These are phyloP conservation scores for Tolypocladium endophyticum DNA, from an alignment of 2,329 filamentous ascomycete species.

Conservation along the genomic window DNA sequence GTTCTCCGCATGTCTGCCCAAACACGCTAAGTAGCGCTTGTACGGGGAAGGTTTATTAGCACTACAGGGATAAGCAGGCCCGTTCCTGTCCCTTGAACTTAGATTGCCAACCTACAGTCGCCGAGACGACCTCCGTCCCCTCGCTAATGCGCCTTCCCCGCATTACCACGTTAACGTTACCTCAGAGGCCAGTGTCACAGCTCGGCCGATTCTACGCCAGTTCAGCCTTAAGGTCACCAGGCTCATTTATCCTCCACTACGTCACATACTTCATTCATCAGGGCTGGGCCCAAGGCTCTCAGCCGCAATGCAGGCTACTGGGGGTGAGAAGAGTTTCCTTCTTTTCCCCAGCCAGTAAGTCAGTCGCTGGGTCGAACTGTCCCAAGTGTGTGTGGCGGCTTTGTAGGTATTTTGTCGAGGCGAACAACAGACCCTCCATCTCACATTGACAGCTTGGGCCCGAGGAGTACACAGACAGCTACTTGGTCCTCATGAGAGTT, in stretches of 20 bases:
- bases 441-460: too few relatives aligned
- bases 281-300: background rate
- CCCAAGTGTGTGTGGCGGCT: background rate
- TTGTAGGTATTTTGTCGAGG: too few relatives aligned
- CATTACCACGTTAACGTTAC: background rate
- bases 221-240: background rate
- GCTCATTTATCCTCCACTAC: background rate
- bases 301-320: background rate
- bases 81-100: background rate
- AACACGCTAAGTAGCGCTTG: background rate
- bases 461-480: too few relatives aligned
- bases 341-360: background rate
- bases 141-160: background rate
- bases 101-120: background rate
- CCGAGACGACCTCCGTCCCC: background rate
- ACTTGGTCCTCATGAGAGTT: too few relatives aligned
- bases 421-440: too few relatives aligned
- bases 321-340: background rate
- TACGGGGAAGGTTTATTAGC: background rate
- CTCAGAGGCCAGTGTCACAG: background rate
- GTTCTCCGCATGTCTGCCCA: background rate
- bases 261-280: background rate
- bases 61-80: background rate
- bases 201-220: background rate
- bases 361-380: background rate